These are phyloP conservation scores for Fistulinella prunicolor DNA, from an alignment of 768 basidiomycete genomes.

Conservation along the genomic window DNA sequence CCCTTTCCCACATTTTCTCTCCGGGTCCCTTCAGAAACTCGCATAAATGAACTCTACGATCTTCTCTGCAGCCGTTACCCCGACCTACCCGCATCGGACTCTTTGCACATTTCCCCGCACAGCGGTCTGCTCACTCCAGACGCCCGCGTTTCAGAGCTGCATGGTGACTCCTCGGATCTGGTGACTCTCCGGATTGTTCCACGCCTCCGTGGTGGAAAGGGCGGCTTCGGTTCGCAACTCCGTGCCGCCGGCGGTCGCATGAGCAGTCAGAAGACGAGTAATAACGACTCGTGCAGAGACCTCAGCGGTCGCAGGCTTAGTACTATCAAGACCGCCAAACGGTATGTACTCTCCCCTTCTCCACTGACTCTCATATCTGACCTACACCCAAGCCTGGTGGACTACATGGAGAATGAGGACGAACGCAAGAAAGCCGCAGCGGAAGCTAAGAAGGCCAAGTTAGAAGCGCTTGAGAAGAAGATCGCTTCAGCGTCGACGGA, in stretches of 20 bases:
- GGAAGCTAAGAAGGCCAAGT: slow-evolving; percentile 76
- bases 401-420: slow-evolving; percentile 83
- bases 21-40: slow-evolving; percentile 39
- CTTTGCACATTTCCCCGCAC: slow-evolving; percentile 42
- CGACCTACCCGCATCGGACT: slow-evolving; percentile 40
- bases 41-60: slow-evolving; percentile 40
- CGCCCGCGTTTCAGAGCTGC: slow-evolving; percentile 36
- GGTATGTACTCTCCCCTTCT: slow-evolving; percentile 45
- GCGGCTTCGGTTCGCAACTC: slow-evolving; percentile 95
- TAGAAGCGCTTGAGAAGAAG: slow-evolving; percentile 81
- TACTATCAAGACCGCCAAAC: slow-evolving; percentile 95
- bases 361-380: neutral
- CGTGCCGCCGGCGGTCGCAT: slow-evolving; percentile 97
- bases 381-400: slow-evolving; percentile 62
- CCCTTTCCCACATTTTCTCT: slow-evolving; percentile 59
- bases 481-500: slow-evolving; percentile 44
- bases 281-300: slow-evolving; percentile 93
- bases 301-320: slow-evolving; percentile 85
- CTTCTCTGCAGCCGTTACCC: slow-evolving; percentile 47
- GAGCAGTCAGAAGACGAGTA: slow-evolving; percentile 93
- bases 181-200: slow-evolving; percentile 75
- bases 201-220: slow-evolving; percentile 84
- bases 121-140: slow-evolving; percentile 31
- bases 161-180: slow-evolving; percentile 35
- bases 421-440: slow-evolving; percentile 74